Base-by-base conservation (phyloP, 2,329 filamentous ascomycete genomes). In the Aureobasidium namibiae region DNA sequence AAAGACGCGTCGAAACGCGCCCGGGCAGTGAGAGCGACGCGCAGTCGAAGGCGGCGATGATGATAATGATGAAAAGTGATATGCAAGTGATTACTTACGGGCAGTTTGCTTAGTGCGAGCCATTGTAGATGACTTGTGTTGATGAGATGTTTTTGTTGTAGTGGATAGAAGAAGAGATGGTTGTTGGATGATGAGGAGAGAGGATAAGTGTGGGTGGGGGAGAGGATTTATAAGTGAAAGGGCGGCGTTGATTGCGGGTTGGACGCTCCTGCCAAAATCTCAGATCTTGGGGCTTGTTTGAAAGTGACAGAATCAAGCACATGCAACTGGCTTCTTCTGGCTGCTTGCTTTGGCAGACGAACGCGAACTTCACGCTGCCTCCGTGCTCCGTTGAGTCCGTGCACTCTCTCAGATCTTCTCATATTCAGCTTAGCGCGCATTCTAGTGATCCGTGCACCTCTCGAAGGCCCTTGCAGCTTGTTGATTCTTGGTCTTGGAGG, bases 81-180 rank as follows among this genome's bases (percentile, higher is more conserved):
- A 33, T 13, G 54, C 58, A 53, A 54, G 63, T 63, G 63, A 64
- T 63, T 61, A 79, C 77, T 78, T 75, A 79, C 78, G 78, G 69
- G 78, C 78, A 66, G 78, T 80, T 71, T 80, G 78, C 77, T 80
- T 80, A 67, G 78, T 80, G 65, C 78, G 78, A 65, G 78, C 78
- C 78, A 80, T 80, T 68, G 67, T 65, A 63, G 63, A 64, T 63
- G 64, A 59, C 62, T 65, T 59, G 64, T 65, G 64, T 61, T 64
- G 65, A 61, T 46, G 66, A 64, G 53, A 49, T 53, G 49, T 62
- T 67, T 67, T 69, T 67, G 67, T 65, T 61, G 64, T 67, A 60
- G 61, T 61, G 61, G 61, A 64, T 63, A 60, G 60, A 63, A 60
- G 60, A 63, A 60, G 62, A 42, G 60, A 44, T 60, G 57, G 60